Percentiles rank a stretch among this genome's conserved stretches.
phyloP scores from a whole-genome alignment of 2,329 filamentous ascomycete genomes.

The Myriosclerotinia curreyana region DNA sequence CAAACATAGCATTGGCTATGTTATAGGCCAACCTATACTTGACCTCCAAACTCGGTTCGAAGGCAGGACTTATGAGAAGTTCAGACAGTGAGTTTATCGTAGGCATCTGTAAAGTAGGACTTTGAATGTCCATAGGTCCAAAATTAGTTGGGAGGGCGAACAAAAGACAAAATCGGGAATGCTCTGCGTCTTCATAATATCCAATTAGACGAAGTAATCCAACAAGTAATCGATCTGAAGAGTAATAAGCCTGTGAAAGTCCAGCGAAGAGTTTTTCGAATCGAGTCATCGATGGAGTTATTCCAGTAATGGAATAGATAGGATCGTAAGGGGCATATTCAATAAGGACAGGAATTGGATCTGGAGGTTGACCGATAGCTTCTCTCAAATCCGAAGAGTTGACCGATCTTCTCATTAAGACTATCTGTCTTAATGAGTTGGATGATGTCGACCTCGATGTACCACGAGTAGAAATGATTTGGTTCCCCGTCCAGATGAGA shows the following conservation, averaged over 20 bases:
- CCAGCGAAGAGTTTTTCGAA: constrained; percentile 62
- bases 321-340: constrained; percentile 67
- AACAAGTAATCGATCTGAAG: constrained; percentile 56
- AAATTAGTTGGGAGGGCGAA: constrained; percentile 70
- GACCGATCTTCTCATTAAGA: constrained; percentile 37
- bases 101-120: constrained; percentile 43
- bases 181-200: constrained; percentile 72
- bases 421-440: constrained; percentile 40
- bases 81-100: constrained; percentile 50
- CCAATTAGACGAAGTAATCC: constrained; percentile 60
- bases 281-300: constrained; percentile 61
- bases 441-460: constrained; percentile 29
- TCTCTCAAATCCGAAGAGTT: constrained; percentile 30
- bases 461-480: constrained; percentile 17
- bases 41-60: constrained; percentile 67
- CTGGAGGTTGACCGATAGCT: constrained; percentile 27
- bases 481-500: constrained; percentile 46
- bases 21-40: constrained; percentile 74
- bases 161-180: constrained; percentile 69
- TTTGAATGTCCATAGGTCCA: constrained; percentile 54
- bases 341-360: constrained; percentile 54
- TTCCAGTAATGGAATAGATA: constrained; percentile 60
- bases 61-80: constrained; percentile 49
- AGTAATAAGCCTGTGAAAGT: constrained; percentile 42
- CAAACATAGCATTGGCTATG: constrained; percentile 68